Evolutionary conservation across 2,329 filamentous ascomycete genomes (phyloP).

Genomic region (Blastomyces emzantsi): DNA sequence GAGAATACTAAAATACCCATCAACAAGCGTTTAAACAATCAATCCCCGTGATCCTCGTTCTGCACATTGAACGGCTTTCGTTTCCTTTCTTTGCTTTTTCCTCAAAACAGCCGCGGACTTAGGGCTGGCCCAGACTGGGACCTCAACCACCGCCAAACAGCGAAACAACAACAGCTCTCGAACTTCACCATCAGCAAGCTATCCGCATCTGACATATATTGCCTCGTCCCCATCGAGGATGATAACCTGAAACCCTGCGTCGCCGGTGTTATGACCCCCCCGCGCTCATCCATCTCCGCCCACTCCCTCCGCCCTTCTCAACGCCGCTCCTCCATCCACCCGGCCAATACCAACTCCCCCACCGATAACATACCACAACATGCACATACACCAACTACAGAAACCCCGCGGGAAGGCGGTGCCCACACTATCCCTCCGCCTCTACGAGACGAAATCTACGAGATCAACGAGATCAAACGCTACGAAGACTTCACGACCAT

Average conservation of each 20-base stretch:
- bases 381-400: conserved; percentile 51
- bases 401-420: conserved; percentile 55
- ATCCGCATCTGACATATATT: neutral
- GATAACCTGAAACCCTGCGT: conserved; percentile 12
- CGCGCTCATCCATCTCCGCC: conserved; percentile 27
- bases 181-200: neutral
- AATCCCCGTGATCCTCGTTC: neutral
- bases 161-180: neutral
- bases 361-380: conserved; percentile 45
- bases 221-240: conserved; percentile 7
- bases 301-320: conserved; percentile 27
- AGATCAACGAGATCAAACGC: conserved; percentile 95
- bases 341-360: conserved; percentile 22
- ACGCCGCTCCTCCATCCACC: conserved; percentile 24
- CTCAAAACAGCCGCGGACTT: neutral
- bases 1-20: neutral
- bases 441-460: conserved; percentile 63
- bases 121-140: neutral
- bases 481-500: conserved; percentile 97
- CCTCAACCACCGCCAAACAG: neutral
- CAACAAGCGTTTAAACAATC: neutral
- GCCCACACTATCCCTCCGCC: conserved; percentile 42
- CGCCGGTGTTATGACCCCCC: conserved; percentile 35
- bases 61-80: neutral
- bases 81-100: neutral